These are phyloP conservation scores for Pseudogymnoascus sp. DNA, from an alignment of 2,329 filamentous ascomycete species.

Conservation along the genomic window DNA sequence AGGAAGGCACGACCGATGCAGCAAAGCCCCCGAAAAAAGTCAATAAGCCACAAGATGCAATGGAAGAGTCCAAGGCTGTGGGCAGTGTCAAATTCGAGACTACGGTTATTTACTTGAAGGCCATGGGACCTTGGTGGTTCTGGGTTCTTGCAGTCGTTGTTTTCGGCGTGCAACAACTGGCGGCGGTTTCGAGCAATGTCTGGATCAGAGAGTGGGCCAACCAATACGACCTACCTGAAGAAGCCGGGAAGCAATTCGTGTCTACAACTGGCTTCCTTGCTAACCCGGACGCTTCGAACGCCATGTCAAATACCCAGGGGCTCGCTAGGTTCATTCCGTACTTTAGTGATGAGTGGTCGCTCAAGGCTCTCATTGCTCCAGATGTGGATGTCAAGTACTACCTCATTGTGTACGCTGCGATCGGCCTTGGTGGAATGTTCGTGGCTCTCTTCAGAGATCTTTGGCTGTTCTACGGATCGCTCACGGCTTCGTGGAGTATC, in stretches of 20 bases:
- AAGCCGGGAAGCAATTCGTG: conserved; percentile 10
- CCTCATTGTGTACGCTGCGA: conserved; percentile 68
- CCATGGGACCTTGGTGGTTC: conserved; percentile 97
- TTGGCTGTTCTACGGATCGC: conserved; percentile 85
- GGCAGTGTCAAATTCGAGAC: conserved; percentile 85
- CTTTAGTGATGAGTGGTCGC: conserved; percentile 26
- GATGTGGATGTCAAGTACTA: conserved; percentile 79
- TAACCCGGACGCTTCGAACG: conserved; percentile 23
- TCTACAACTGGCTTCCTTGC: conserved; percentile 20
- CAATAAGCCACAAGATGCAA: conserved; percentile 35
- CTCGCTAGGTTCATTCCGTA: conserved; percentile 25
- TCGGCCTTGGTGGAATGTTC: conserved; percentile 69
- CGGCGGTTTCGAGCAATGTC: conserved; percentile 77
- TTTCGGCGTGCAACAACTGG: conserved; percentile 76
- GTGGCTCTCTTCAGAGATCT: conserved; percentile 75
- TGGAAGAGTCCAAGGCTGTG: conserved; percentile 69
- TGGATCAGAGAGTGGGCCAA: conserved; percentile 97
- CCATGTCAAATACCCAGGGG: conserved; percentile 18
- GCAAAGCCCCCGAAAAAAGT: conserved; percentile 33
- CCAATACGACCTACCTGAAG: conserved; percentile 55
- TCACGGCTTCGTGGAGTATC: conserved; percentile 77
- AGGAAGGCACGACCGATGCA: conserved; percentile 32
- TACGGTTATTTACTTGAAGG: conserved; percentile 71
- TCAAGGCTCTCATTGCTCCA: conserved; percentile 23
- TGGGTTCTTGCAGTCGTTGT: conserved; percentile 70